Evolutionary conservation across 305 asterid genomes (phyloP).

Genomic region (Fraxinus angustifolia): DNA sequence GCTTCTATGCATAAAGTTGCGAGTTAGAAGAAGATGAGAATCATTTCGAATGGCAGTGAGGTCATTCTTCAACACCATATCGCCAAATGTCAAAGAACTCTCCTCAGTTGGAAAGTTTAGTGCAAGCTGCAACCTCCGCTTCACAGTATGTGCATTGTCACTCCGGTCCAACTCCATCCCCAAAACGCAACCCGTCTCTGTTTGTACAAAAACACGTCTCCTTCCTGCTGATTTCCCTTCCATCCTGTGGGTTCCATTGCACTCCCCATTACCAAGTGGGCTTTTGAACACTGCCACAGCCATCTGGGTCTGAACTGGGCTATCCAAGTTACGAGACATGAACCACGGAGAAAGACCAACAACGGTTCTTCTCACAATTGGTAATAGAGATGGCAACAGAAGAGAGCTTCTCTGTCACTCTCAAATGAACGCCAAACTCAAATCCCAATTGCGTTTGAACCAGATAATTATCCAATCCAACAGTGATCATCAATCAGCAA

Average conservation of each 20-base stretch:
- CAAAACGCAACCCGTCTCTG: slow-evolving; percentile 81
- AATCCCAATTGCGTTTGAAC: slow-evolving; percentile 38
- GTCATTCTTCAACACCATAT: slow-evolving; percentile 79
- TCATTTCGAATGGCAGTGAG: slow-evolving; percentile 80
- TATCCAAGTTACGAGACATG: slow-evolving; percentile 75
- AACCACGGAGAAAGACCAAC: slow-evolving; percentile 31
- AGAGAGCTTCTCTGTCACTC: slow-evolving; percentile 51
- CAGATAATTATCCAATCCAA: slow-evolving; percentile 21
- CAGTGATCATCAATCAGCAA: slow-evolving; percentile 45
- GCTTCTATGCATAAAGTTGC: slow-evolving; percentile 83
- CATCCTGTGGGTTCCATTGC: slow-evolving; percentile 51
- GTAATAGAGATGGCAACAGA: slow-evolving; percentile 52
- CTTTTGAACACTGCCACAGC: slow-evolving; percentile 77
- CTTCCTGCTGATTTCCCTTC: slow-evolving; percentile 56
- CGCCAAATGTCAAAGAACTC: slow-evolving; percentile 87
- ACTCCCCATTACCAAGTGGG: slow-evolving; percentile 62
- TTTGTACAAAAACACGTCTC: slow-evolving; percentile 91
- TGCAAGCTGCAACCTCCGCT: slow-evolving; percentile 80
- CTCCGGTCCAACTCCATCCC: slow-evolving; percentile 90
- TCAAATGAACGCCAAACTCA: slow-evolving; percentile 46
- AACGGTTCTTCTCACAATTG: slow-evolving; percentile 37
- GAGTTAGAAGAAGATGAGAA: slow-evolving; percentile 71
- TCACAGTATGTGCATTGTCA: slow-evolving; percentile 89
- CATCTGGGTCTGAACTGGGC: slow-evolving; percentile 95
- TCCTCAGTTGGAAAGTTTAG: slow-evolving; percentile 79